Evolutionary conservation across 2,329 filamentous ascomycete genomes (phyloP).

Genomic region (Alternaria ethzedia): DNA sequence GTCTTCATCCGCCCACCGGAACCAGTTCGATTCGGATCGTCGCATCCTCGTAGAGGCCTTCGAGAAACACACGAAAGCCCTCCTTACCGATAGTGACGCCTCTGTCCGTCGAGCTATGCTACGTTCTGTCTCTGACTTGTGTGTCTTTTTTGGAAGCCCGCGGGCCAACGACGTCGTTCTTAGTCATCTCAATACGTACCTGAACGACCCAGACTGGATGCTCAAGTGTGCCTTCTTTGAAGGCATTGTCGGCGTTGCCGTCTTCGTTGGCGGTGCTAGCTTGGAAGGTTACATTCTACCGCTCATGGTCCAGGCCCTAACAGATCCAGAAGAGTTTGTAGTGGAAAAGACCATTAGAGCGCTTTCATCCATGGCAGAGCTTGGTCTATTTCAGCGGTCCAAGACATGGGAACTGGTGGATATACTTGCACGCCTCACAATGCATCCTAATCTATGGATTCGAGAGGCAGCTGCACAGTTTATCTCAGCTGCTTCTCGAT

Average conservation of each 20-base stretch:
- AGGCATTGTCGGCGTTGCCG: slow-evolving; percentile 88
- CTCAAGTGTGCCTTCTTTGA: slow-evolving; percentile 97
- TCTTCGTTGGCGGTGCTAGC: slow-evolving; percentile 86
- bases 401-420: slow-evolving; percentile 89
- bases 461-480: slow-evolving; percentile 88
- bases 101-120: slow-evolving; percentile 90
- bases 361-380: slow-evolving; percentile 82
- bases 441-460: slow-evolving; percentile 96
- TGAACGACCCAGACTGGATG: slow-evolving; percentile 96
- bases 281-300: slow-evolving; percentile 95
- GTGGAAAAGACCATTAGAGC: slow-evolving; percentile 90
- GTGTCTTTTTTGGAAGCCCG: slow-evolving; percentile 92
- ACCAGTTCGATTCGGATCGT: slow-evolving; percentile 86
- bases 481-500: slow-evolving; percentile 75
- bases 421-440: slow-evolving; percentile 80
- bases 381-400: slow-evolving; percentile 84
- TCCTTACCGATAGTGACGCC: slow-evolving; percentile 85
- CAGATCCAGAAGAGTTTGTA: slow-evolving; percentile 92
- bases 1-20: slow-evolving; percentile 74
- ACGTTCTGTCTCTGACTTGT: slow-evolving; percentile 87
- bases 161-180: slow-evolving; percentile 95
- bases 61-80: slow-evolving; percentile 84
- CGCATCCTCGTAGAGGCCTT: slow-evolving; percentile 82
- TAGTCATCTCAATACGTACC: slow-evolving; percentile 93
- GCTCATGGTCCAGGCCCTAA: slow-evolving; percentile 92